Evolutionary conservation across 345 rosid species (phyloP).

Genomic region (Salix dunnii): DNA sequence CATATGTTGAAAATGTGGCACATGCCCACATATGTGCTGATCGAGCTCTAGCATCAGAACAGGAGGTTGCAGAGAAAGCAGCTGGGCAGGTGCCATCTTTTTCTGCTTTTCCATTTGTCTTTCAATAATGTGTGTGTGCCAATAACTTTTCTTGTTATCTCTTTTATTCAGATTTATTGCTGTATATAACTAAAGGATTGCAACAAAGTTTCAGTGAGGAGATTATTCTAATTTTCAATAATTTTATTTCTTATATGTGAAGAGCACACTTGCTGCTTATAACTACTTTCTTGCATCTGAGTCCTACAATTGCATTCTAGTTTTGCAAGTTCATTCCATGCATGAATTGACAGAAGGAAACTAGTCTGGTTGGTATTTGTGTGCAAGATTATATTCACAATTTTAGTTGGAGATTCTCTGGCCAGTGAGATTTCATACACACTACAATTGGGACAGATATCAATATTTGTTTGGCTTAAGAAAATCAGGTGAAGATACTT

Average conservation of each 20-base stretch:
- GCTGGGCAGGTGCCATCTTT: constrained; percentile 71
- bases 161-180: no score
- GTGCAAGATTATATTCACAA: no score
- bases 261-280: no score
- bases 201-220: no score
- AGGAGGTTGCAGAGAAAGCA: constrained; percentile 65
- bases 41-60: constrained; percentile 80
- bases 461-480: neutral
- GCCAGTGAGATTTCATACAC: no score
- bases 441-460: neutral
- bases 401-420: no score
- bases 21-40: constrained; percentile 95
- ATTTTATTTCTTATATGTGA: no score
- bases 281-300: no score
- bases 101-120: constrained; percentile 8
- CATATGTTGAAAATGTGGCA: constrained; percentile 92
- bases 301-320: no score
- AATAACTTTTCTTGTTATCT: no score
- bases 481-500: neutral
- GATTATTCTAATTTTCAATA: no score
- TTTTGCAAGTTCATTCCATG: neutral
- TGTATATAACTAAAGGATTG: no score
- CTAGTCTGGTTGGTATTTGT: neutral
- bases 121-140: neutral
- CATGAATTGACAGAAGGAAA: neutral